Conservation (phyloP, 1,139 yeast species). For the Blastobotrys petasosporus region DNA sequence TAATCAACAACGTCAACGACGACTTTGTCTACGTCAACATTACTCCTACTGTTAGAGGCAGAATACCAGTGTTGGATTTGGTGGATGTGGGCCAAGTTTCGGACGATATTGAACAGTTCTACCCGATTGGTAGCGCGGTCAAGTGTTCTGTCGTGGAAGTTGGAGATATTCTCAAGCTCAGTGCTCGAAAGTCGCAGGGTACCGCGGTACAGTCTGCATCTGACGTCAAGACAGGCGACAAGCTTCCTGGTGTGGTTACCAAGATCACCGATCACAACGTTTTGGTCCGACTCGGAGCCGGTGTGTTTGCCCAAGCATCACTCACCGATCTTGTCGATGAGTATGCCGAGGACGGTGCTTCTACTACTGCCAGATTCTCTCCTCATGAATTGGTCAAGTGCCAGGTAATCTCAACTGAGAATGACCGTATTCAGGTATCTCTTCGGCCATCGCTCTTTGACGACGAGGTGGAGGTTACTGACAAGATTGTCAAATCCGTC, state of each 20-base stretch:
- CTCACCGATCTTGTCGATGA: conserved; percentile 77
- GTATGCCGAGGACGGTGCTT: conserved; percentile 39
- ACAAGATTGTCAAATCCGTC: conserved; percentile 45
- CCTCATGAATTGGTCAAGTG: conserved; percentile 58
- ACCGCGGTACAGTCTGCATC: conserved; percentile 36
- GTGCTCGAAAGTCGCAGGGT: conserved; percentile 39
- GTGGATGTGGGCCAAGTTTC: conserved; percentile 48
- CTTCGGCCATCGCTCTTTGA: conserved; percentile 42
- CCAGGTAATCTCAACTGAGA: conserved; percentile 52
- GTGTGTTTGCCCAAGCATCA: conserved; percentile 53
- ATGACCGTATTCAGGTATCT: conserved; percentile 57
- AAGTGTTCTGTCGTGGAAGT: conserved; percentile 49
- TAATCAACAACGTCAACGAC: conserved; percentile 48
- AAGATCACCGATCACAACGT: conserved; percentile 59
- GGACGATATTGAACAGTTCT: conserved; percentile 43
- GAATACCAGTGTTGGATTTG: conserved; percentile 61
- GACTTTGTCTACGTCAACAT: conserved; percentile 63
- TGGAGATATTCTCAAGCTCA: conserved; percentile 47
- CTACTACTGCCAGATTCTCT: conserved; percentile 44
- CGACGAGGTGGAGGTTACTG: conserved; percentile 40
- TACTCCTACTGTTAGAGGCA: conserved; percentile 63
- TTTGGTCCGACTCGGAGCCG: conserved; percentile 54
- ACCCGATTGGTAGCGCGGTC: conserved; percentile 68
- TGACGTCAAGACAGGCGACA: conserved; percentile 54
- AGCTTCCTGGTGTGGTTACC: conserved; percentile 60